phyloP scores from a whole-genome alignment of 2,329 filamentous ascomycete genomes.

The Ophiocordyceps camponoti-rufipedis region DNA sequence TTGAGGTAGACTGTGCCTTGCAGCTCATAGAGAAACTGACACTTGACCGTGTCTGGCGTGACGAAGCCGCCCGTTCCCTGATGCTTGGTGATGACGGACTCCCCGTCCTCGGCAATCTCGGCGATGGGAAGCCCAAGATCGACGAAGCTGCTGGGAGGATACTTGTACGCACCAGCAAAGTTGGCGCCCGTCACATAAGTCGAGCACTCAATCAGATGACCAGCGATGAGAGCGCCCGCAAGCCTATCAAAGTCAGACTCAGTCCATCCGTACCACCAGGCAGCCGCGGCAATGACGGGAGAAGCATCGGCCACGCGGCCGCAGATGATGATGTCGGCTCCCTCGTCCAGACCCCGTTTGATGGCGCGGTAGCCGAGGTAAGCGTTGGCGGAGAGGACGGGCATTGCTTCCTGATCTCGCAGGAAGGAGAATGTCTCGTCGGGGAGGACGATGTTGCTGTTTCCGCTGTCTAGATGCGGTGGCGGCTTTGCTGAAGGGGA shows the following conservation, averaged over 20 bases:
- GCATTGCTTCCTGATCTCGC: constrained; percentile 3
- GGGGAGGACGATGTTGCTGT: constrained; percentile 6
- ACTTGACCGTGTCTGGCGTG: constrained; percentile 17
- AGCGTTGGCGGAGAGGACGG: constrained; percentile 19
- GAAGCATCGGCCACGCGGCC: constrained; percentile 24
- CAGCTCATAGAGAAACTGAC: constrained; percentile 30
- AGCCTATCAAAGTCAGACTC: constrained; percentile 25
- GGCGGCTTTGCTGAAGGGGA: neutral
- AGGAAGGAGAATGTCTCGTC: constrained; percentile 5
- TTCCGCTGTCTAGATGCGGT: constrained; percentile 9
- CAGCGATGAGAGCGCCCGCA: constrained; percentile 25
- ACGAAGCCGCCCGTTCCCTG: constrained; percentile 22
- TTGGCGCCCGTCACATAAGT: constrained; percentile 33
- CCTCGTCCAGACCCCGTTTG: constrained; percentile 15
- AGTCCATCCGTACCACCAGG: constrained; percentile 31
- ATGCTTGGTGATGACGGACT: constrained; percentile 29
- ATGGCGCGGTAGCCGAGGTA: constrained; percentile 31
- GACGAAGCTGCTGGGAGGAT: constrained; percentile 5
- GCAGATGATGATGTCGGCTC: constrained; percentile 23
- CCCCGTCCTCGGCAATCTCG: constrained; percentile 25
- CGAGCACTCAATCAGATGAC: constrained; percentile 31
- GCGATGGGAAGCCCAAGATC: constrained; percentile 29
- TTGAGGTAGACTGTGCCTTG: constrained; percentile 29
- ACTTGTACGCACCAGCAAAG: constrained; percentile 22
- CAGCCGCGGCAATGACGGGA: constrained; percentile 31